Evolutionary conservation across 768 basidiomycete species (phyloP), one percentile per base, ranked within the genome.

Genomic region (Boletus rubroflammeus): DNA sequence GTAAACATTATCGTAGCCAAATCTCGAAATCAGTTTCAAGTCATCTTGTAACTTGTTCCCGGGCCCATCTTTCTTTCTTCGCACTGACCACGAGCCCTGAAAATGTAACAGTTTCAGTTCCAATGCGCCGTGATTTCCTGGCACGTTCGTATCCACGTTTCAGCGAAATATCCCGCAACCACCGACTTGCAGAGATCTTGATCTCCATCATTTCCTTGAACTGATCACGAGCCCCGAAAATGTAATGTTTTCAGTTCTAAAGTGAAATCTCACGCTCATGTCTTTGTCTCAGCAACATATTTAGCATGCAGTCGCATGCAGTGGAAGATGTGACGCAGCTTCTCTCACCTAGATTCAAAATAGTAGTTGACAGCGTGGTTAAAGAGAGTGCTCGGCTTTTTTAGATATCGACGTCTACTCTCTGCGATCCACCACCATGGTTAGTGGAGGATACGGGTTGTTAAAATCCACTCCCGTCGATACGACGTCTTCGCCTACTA

Each of bases 381-480:
- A n/a, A 19, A 31, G 5, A 29, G 35, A 6, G 9, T 50, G 41
- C 46, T 23, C 49, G 32, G 8, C 23, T 28, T n/a, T 35, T 17
- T 17, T 15, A 14, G 28, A 3, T 19, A 45, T 13, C 1, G 17
- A 40, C 23, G 11, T n/a, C 25, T 13, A 17, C 15, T n/a, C 10
- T 28, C 44, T 25, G 34, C 19, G 8, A 40, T 44, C 50, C 32
- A 25, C 42, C 42, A 55, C 38, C 41, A 67, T 67, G 66, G 55
- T 59, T 10, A 45, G 50, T 28, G 50, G 55, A 19, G 55, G 58
- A 25, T 67, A 68, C 32, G 49, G 62, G 31, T 34, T 44, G 1
- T 34, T 67, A 23, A 65, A 67, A 21, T 6, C 48, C 2, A n/a
- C 40, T 36, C 15, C 43, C 7, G 46, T 29, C 36, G 35, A 55